Conservation (phyloP, 2,329 filamentous ascomycete genomes). For the Colletotrichum karsti region DNA sequence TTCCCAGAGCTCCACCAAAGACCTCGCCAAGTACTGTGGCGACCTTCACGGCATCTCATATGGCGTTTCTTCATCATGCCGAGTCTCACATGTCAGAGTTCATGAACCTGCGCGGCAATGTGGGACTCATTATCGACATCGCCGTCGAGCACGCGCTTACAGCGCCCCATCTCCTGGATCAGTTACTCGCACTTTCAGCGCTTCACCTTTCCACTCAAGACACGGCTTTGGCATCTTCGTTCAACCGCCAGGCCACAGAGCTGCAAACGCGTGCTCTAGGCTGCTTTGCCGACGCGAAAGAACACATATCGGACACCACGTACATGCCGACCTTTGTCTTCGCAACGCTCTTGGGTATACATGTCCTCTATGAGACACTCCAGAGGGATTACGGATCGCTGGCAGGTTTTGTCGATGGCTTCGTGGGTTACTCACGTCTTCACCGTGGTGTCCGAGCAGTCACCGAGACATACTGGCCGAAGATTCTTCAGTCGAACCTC, state of each 20-base stretch:
- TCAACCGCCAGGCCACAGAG: conserved; percentile 39
- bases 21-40: too few relatives aligned
- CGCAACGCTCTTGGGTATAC: conserved; percentile 40
- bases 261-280: conserved; percentile 38
- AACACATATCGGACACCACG: conserved; percentile 29
- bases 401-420: conserved; percentile 35
- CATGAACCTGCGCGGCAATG: background rate
- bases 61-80: conserved; percentile 16
- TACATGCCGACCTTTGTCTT: conserved; percentile 41
- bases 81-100: background rate
- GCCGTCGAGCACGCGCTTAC: conserved; percentile 37
- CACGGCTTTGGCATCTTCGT: conserved; percentile 32
- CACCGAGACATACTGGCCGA: conserved; percentile 27
- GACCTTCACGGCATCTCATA: conserved; percentile 12
- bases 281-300: conserved; percentile 35
- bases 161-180: conserved; percentile 46
- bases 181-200: conserved; percentile 46
- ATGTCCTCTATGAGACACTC: conserved; percentile 47
- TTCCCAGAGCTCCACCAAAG: too few relatives aligned
- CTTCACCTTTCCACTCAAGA: conserved; percentile 40
- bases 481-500: conserved; percentile 33
- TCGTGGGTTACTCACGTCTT: conserved; percentile 39
- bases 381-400: conserved; percentile 37
- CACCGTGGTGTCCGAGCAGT: conserved; percentile 39
- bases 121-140: conserved; percentile 37